Conservation (phyloP, 495 filamentous ascomycete genomes). For the Xylaria venustula region DNA sequence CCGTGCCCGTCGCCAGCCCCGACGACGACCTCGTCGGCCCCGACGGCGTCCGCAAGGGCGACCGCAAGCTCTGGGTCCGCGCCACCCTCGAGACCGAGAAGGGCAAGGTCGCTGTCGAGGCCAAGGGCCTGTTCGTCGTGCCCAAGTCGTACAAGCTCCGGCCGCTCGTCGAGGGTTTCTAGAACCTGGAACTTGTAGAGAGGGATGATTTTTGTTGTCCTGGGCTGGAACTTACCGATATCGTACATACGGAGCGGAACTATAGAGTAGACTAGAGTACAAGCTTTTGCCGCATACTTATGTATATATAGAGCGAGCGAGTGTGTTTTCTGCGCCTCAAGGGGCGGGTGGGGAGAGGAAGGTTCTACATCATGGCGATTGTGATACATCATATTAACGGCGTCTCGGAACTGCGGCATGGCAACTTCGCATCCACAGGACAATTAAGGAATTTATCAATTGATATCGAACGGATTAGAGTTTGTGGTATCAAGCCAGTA, state of each 20-base stretch:
- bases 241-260: too few relatives aligned
- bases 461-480: too few relatives aligned
- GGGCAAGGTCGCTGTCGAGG: constrained; percentile 55
- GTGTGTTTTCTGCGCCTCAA: background rate
- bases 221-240: too few relatives aligned
- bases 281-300: too few relatives aligned
- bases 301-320: background rate
- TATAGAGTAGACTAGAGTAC: background rate
- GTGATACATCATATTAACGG: background rate
- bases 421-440: background rate
- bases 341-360: too few relatives aligned
- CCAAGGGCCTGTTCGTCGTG: constrained; percentile 64
- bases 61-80: constrained; percentile 62
- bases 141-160: constrained; percentile 50
- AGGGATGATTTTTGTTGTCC: background rate
- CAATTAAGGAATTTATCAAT: too few relatives aligned
- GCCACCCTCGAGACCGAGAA: constrained; percentile 52
- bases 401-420: background rate
- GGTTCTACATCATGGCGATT: background rate
- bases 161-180: constrained; percentile 46
- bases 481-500: too few relatives aligned
- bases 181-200: background rate
- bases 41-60: constrained; percentile 44
- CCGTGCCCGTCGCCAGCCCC: constrained; percentile 34
- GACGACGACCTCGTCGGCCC: constrained; percentile 36